These are phyloP conservation scores for Andrographis paniculata DNA, from an alignment of 305 asterid species.

Conservation along the genomic window DNA sequence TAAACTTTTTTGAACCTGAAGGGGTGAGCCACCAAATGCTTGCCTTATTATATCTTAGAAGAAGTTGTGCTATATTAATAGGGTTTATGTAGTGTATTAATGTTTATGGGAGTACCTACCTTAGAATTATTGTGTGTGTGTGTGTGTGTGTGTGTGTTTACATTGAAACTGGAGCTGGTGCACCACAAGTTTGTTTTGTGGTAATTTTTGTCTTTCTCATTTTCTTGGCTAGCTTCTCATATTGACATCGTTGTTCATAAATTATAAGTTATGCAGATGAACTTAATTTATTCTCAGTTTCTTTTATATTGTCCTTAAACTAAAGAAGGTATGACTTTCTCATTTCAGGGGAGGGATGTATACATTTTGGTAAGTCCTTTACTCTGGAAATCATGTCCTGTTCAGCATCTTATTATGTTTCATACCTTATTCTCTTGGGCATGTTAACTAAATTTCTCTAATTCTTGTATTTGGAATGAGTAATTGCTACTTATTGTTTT, in stretches of 20 bases:
- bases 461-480: conserved; percentile 7
- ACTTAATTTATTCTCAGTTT: not conserved
- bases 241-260: not conserved
- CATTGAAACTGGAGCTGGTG: no score
- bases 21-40: no score
- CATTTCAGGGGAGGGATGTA: conserved; percentile 86
- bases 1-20: no score
- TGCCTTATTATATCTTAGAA: no score
- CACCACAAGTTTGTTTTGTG: no score
- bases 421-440: conserved; percentile 4
- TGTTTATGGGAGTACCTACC: no score
- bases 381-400: conserved; percentile 7
- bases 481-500: conserved; percentile 15
- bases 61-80: no score
- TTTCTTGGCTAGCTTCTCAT: conserved; percentile 8
- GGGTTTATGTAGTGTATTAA: no score
- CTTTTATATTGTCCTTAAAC: not conserved
- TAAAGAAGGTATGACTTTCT: conserved; percentile 12
- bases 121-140: no score
- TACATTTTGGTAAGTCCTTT: conserved; percentile 69
- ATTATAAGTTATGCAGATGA: not conserved
- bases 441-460: conserved; percentile 6
- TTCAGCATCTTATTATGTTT: conserved; percentile 7
- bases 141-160: no score
- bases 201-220: not conserved